These are phyloP conservation scores for Rubia yunnanensis DNA, from an alignment of 257 asterid genomes.

Conservation along the genomic window DNA sequence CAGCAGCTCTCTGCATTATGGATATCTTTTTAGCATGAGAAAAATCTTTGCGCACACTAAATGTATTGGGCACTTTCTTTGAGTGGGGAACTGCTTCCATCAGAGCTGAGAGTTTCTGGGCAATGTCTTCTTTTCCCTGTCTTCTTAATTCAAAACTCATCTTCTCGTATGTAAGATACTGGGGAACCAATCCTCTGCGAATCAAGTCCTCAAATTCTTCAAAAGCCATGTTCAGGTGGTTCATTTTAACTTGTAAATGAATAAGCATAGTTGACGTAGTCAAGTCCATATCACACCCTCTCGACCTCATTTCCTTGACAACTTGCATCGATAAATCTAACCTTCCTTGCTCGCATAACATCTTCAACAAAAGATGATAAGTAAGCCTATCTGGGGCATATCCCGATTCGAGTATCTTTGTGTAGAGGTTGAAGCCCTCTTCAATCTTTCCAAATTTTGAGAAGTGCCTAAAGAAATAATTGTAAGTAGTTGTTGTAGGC, in stretches of 20 bases:
- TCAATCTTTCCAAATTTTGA: slow-evolving; percentile 50
- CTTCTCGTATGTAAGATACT: slow-evolving; percentile 61
- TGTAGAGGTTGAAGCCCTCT: slow-evolving; percentile 62
- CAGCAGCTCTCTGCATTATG: slow-evolving; percentile 58
- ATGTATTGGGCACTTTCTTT: slow-evolving; percentile 63
- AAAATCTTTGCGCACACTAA: slow-evolving; percentile 23
- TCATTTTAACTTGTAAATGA: slow-evolving; percentile 46
- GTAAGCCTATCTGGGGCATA: slow-evolving; percentile 56
- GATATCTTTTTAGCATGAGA: slow-evolving; percentile 33
- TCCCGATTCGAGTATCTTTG: slow-evolving; percentile 48
- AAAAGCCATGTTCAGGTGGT: slow-evolving; percentile 48
- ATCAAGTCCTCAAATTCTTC: slow-evolving; percentile 63
- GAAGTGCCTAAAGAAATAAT: slow-evolving; percentile 63
- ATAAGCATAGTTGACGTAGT: slow-evolving; percentile 73
- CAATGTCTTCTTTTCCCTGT: slow-evolving; percentile 44
- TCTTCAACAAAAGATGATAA: slow-evolving; percentile 68
- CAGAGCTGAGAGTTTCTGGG: slow-evolving; percentile 40
- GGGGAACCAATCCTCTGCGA: slow-evolving; percentile 82
- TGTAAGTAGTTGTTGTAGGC: slow-evolving; percentile 59
- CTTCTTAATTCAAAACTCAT: slow-evolving; percentile 40
- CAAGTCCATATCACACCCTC: slow-evolving; percentile 76
- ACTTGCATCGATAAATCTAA: slow-evolving; percentile 34
- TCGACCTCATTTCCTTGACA: slow-evolving; percentile 57
- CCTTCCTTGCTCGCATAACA: slow-evolving; percentile 55
- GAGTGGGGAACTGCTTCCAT: slow-evolving; percentile 68